Evolutionary conservation across 257 asterid genomes (phyloP).

Genomic region (Scutellaria baicalensis): DNA sequence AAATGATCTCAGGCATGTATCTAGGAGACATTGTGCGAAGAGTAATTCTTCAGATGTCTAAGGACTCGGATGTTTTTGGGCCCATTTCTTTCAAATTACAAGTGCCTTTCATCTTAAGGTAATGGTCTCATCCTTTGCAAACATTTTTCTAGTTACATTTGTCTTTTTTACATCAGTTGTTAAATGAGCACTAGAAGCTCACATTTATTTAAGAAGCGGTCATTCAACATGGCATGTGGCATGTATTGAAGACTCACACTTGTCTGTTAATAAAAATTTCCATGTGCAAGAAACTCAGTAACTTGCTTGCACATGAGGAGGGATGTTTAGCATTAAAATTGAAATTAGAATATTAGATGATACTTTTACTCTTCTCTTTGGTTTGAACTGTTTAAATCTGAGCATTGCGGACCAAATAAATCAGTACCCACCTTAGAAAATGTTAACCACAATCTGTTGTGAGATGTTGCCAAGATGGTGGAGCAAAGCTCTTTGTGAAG

Average conservation of each 20-base stretch:
- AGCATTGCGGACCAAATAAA: not conserved
- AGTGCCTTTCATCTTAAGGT: slow-evolving; percentile 72
- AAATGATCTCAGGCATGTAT: slow-evolving; percentile 95
- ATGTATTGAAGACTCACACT: not conserved
- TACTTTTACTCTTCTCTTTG: not conserved
- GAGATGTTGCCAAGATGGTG: no score
- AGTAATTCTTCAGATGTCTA: slow-evolving; percentile 66
- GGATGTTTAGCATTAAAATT: not conserved
- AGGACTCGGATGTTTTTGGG: slow-evolving; percentile 63
- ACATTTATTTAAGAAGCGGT: not conserved
- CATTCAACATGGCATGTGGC: not conserved
- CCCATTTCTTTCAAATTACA: slow-evolving; percentile 50
- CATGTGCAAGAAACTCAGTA: not conserved
- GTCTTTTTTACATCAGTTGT: not conserved
- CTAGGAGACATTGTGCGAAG: slow-evolving; percentile 87
- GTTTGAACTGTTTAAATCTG: not conserved
- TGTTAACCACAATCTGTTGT: no score
- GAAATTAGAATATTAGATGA: no score
- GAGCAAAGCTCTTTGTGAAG: no score
- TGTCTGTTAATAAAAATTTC: not conserved
- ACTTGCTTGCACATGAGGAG: not conserved
- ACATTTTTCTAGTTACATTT: not conserved
- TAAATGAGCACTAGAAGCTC: not conserved
- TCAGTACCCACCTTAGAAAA: not conserved
- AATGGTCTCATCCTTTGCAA: slow-evolving; percentile 1